A percentile compares a stretch with the other conserved stretches of the same genome.
Conservation (phyloP, 2,329 filamentous ascomycete species). For the Sarocladium kiliense region DNA sequence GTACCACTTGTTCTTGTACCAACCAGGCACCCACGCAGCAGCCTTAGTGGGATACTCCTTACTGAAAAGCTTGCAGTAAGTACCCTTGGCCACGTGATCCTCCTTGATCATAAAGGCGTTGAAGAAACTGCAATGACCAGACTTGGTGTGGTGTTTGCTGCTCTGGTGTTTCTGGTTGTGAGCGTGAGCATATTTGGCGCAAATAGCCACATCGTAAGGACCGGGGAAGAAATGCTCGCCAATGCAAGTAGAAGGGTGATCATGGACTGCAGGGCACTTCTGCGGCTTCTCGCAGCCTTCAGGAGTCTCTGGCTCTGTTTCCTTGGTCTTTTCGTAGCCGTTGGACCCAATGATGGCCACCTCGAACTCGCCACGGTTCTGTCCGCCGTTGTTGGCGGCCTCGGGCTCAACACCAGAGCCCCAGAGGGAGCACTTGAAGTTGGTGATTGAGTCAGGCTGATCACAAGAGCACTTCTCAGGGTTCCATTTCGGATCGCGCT, state of each 20-base stretch:
- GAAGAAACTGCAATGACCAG: not conserved
- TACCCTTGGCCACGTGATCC: conserved; percentile 1
- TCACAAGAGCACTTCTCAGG: conserved; percentile 8
- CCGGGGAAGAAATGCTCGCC: conserved; percentile 7
- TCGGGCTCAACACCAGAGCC: conserved; percentile 20
- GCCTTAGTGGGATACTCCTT: not conserved
- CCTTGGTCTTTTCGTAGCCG: conserved; percentile 11
- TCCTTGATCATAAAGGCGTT: conserved; percentile 8
- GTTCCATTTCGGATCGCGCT: conserved; percentile 8
- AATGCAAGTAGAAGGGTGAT: not conserved
- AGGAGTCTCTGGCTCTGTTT: conserved; percentile 1
- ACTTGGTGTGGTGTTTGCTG: not conserved
- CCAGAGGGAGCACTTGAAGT: conserved; percentile 24
- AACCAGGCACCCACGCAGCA: not conserved
- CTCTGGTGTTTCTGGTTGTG: not conserved
- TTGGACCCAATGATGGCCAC: conserved; percentile 15
- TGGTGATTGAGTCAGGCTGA: conserved; percentile 5
- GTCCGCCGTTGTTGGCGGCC: conserved; percentile 13
- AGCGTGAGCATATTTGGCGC: not conserved
- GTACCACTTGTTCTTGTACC: not conserved
- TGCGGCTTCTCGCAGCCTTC: conserved; percentile 2
- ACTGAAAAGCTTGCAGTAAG: conserved; percentile 6
- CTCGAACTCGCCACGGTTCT: conserved; percentile 12
- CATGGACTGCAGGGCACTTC: conserved; percentile 7
- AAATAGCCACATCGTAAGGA: not conserved